These are phyloP conservation scores for Colletotrichum limetticola DNA, from an alignment of 2,329 filamentous ascomycete species.

Conservation along the genomic window DNA sequence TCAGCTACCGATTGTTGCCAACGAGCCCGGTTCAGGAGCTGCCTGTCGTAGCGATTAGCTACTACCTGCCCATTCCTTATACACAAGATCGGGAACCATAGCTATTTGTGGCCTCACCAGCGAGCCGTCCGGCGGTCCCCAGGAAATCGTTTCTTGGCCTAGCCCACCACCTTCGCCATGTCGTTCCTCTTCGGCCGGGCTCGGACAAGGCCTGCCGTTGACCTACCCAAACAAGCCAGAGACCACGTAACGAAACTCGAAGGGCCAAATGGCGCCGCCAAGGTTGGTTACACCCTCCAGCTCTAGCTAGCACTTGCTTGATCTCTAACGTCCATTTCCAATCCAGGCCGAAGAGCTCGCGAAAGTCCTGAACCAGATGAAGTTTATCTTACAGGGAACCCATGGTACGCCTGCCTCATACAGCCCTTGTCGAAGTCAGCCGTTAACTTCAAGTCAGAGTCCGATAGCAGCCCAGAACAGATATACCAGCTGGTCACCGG, in stretches of 20 bases:
- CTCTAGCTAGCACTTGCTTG: slow-evolving; percentile 25
- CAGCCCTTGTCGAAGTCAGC: background rate
- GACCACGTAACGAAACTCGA: slow-evolving; percentile 65
- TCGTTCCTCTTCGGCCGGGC: slow-evolving; percentile 68
- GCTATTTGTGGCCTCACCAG: background rate
- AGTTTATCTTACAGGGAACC: slow-evolving; percentile 91
- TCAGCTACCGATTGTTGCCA: background rate
- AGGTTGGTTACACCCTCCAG: slow-evolving; percentile 48
- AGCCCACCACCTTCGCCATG: slow-evolving; percentile 46
- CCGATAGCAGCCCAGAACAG: slow-evolving; percentile 87
- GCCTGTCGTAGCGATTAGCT: background rate
- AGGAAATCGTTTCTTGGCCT: background rate
- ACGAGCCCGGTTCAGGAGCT: background rate
- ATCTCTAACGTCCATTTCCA: slow-evolving; percentile 37
- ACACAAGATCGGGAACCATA: background rate
- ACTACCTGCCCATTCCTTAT: background rate
- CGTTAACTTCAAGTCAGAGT: slow-evolving; percentile 65
- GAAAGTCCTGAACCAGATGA: slow-evolving; percentile 89
- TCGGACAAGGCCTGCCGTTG: slow-evolving; percentile 61
- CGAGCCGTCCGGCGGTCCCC: background rate
- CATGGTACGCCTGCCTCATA: slow-evolving; percentile 69
- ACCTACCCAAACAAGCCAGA: slow-evolving; percentile 66
- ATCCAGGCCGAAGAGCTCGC: slow-evolving; percentile 85
- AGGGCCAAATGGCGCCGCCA: slow-evolving; percentile 57
- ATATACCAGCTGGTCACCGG: slow-evolving; percentile 86